Evolutionary conservation across 371 early-diverging fungal species (phyloP).

Genomic region (Circinella minor): DNA sequence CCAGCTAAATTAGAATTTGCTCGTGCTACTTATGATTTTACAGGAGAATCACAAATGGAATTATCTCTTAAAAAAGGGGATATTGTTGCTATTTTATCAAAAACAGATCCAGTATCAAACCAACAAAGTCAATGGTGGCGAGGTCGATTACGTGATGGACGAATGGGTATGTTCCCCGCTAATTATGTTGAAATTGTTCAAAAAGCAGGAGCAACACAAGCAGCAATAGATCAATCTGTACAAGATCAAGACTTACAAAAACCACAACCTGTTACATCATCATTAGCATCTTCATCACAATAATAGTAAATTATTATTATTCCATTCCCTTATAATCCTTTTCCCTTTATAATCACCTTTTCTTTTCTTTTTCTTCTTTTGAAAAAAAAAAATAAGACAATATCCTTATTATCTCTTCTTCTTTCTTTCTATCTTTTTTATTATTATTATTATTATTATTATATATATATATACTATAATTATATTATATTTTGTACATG

Average conservation of each 20-base stretch:
- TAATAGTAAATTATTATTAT: too few relatives aligned
- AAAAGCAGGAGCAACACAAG: slow-evolving; percentile 10
- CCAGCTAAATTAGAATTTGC: slow-evolving; percentile 76
- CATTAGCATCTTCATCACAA: neutral
- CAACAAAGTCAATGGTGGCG: slow-evolving; percentile 93
- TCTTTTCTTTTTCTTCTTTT: neutral
- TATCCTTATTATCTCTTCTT: neutral
- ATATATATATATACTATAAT: too few relatives aligned
- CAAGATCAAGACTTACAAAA: neutral
- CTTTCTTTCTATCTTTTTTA: neutral
- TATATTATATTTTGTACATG: too few relatives aligned
- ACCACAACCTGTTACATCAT: neutral
- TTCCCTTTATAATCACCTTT: neutral
- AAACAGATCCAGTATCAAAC: slow-evolving; percentile 76
- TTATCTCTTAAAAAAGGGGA: slow-evolving; percentile 85
- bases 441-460: neutral
- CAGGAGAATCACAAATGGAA: slow-evolving; percentile 77
- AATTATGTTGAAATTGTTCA: slow-evolving; percentile 73
- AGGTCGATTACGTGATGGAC: slow-evolving; percentile 81
- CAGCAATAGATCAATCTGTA: neutral
- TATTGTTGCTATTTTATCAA: slow-evolving; percentile 81
- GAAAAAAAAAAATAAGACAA: too few relatives aligned
- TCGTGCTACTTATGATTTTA: slow-evolving; percentile 86
- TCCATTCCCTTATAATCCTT: neutral
- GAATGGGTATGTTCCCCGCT: slow-evolving; percentile 89